A percentile compares a stretch with the other conserved stretches of the same genome.
phyloP scores from a whole-genome alignment of 202 grass and related monocot species.

The Zoysia matrella region DNA sequence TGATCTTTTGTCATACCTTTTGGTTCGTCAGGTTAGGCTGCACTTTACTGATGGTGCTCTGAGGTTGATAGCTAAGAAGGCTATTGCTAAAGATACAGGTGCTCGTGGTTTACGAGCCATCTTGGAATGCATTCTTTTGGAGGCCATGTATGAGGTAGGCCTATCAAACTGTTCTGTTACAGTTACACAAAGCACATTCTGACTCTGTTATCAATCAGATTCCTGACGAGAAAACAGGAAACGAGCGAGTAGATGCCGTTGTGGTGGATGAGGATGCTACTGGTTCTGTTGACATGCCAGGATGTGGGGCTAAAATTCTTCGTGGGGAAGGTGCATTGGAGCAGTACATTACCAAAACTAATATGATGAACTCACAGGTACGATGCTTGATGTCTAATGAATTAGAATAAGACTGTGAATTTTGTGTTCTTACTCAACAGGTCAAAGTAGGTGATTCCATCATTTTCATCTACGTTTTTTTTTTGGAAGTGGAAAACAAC shows the following conservation, averaged over 20 bases:
- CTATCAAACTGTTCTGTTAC: constrained; percentile 28
- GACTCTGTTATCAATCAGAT: constrained; percentile 56
- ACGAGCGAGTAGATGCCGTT: constrained; percentile 85
- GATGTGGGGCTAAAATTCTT: constrained; percentile 89
- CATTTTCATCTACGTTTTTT: not conserved
- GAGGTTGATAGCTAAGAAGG: constrained; percentile 78
- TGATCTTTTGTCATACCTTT: constrained; percentile 14
- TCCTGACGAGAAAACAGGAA: constrained; percentile 74
- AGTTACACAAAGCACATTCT: constrained; percentile 7
- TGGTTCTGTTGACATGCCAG: constrained; percentile 64
- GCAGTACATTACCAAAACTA: constrained; percentile 64
- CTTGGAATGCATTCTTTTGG: constrained; percentile 85
- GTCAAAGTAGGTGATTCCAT: too few relatives aligned
- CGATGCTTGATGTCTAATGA: constrained; percentile 3
- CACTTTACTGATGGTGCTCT: constrained; percentile 81
- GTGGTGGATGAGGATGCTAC: constrained; percentile 89
- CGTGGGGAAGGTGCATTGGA: constrained; percentile 80
- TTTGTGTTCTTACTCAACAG: not conserved
- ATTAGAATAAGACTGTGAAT: not conserved
- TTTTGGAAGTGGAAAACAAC: not conserved
- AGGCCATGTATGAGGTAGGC: constrained; percentile 98
- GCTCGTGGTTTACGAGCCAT: constrained; percentile 91
- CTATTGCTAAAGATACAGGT: constrained; percentile 79
- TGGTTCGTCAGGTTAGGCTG: constrained; percentile 67
- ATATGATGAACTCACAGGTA: constrained; percentile 55